Evolutionary conservation across 768 basidiomycete species (phyloP).

Genomic region (Pleurotus djamor): DNA sequence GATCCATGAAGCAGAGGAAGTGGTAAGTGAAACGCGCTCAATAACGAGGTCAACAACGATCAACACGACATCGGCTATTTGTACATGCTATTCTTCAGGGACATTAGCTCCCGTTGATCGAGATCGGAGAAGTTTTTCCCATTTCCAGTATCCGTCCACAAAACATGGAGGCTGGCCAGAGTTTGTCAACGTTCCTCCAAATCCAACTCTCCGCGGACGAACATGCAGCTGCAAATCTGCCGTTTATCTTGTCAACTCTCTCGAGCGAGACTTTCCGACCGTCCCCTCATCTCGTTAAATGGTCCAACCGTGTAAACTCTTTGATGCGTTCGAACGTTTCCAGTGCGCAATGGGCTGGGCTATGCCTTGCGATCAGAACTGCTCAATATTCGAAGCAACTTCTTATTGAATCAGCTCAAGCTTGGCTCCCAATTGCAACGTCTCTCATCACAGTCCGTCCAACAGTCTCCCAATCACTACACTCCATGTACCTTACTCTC

Average conservation of each 20-base stretch:
- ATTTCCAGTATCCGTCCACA: not conserved
- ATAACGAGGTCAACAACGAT: not conserved
- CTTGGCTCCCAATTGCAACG: constrained; percentile 67
- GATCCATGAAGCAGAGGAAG: not conserved
- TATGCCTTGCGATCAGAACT: constrained; percentile 71
- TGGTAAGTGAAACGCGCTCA: not conserved
- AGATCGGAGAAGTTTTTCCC: not conserved
- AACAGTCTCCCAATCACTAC: constrained; percentile 14
- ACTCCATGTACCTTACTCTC: constrained; percentile 19
- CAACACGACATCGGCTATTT: not conserved
- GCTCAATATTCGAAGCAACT: constrained; percentile 52
- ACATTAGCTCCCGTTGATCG: not conserved
- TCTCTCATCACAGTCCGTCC: constrained; percentile 69
- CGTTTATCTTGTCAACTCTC: constrained; percentile 57
- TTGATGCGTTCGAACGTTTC: constrained; percentile 76
- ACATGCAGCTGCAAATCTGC: constrained; percentile 55
- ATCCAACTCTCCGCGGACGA: constrained; percentile 70
- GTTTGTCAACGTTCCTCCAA: constrained; percentile 64
- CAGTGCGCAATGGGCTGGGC: constrained; percentile 78
- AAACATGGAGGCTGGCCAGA: constrained; percentile 46
- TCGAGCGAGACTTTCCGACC: constrained; percentile 50
- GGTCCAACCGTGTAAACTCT: constrained; percentile 71
- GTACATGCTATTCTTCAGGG: not conserved
- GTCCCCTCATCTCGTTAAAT: constrained; percentile 71
- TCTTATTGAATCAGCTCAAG: constrained; percentile 70